phyloP scores from a whole-genome alignment of 1,284 basidiomycete species.

The Tylopilus sp. region DNA sequence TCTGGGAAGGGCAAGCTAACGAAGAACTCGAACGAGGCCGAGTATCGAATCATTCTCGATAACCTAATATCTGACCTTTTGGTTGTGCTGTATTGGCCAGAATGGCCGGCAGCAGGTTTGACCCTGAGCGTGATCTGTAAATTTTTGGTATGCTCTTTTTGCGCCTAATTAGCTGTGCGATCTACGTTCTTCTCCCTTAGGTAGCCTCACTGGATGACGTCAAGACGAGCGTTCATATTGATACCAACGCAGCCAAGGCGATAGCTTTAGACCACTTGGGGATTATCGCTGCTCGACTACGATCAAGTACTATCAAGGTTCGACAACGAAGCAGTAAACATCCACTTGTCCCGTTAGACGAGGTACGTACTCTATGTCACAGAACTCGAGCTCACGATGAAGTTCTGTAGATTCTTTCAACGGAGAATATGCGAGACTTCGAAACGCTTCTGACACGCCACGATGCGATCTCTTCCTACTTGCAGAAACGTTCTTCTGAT shows the following conservation, averaged over 20 bases:
- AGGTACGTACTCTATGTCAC: conserved; percentile 41
- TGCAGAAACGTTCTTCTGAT: conserved; percentile 64
- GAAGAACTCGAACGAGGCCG: conserved; percentile 86
- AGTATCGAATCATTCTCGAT: conserved; percentile 89
- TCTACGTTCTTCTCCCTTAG: conserved; percentile 1
- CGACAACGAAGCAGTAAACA: conserved; percentile 35
- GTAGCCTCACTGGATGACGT: conserved; percentile 78
- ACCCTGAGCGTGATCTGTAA: conserved; percentile 75
- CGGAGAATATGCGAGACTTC: conserved; percentile 49
- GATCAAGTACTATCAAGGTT: conserved; percentile 56
- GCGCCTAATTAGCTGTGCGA: not conserved
- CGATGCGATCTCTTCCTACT: conserved; percentile 58
- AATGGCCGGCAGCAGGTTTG: conserved; percentile 92
- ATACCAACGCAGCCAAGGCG: conserved; percentile 79
- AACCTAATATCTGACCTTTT: conserved; percentile 86
- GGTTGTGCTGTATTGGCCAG: conserved; percentile 88
- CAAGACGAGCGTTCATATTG: conserved; percentile 59
- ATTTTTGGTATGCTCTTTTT: conserved; percentile 65
- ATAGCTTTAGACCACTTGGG: conserved; percentile 93
- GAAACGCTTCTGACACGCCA: conserved; percentile 58
- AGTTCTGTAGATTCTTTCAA: conserved; percentile 51
- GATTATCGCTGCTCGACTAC: conserved; percentile 81
- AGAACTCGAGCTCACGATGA: not conserved
- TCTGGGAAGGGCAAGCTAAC: conserved; percentile 80
- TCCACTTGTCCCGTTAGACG: conserved; percentile 59